Evolutionary conservation across 495 filamentous ascomycete species (phyloP), one percentile per base, ranked within the genome.

Genomic region (Clavariopsis aquatica): DNA sequence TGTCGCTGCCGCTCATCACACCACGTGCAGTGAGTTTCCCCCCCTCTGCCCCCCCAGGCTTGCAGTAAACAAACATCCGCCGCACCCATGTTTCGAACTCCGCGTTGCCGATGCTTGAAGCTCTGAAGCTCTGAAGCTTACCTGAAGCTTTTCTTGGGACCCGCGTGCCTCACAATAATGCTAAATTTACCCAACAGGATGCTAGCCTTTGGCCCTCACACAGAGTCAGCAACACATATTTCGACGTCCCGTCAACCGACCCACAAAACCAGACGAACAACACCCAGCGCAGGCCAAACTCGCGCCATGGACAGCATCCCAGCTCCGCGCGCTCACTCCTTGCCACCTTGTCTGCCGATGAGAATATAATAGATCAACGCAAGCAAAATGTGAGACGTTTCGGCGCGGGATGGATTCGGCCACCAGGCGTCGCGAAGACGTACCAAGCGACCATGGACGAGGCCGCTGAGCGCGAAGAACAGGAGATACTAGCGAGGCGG

Each of bases 351-450:
- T 60, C 58, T 52, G 58, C 69, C n/a, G 76, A 76, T 24, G 78
- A 80, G 62, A 55, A 69, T 19, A 60, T 68, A 19, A 73, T 80
- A 52, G 60, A 57, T 0, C 58, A 70, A 19, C 78, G 78, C 56
- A 80, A 80, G 60, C 51, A 64, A 6, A 75, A 73, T 36, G 68
- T 80, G 12, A 68, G 72, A 23, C 70, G 73, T 49, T 79, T 78
- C 62, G 78, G 78, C 47, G 69, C 74, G 7, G 64, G 66, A 38
- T 80, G 78, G 78, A 70, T 80, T 12, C 76, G 78, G 1, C 78
- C 78, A 2, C 77, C 78, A 1, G 78, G 76, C 26, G 67, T 80
- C 20, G 10, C 57, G n/a, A 80, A 79, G 69, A 80, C 78, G n/a
- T 71, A 72, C 45, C 78, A 80, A 63, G 74, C 75, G 1, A 70